Evolutionary conservation across 768 basidiomycete species (phyloP).

Genomic region (Russula griseocarnosa): DNA sequence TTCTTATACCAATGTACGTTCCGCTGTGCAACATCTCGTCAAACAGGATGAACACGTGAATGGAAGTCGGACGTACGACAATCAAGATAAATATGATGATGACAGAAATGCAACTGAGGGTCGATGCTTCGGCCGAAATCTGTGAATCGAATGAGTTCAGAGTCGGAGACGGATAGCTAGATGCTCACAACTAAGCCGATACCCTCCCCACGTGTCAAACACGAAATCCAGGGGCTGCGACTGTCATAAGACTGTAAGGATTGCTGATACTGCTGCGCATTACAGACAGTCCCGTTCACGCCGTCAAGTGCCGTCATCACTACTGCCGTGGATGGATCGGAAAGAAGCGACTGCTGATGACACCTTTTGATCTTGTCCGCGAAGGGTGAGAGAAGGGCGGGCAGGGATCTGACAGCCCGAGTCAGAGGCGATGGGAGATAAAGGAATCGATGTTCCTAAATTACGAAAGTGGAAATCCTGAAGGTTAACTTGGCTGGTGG

Average conservation of each 20-base stretch:
- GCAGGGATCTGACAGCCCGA: too few species aligned
- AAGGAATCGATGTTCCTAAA: too few species aligned
- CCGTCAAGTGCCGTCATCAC: not conserved
- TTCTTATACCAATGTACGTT: slow-evolving; percentile 16
- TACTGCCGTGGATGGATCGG: not conserved
- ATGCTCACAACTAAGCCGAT: slow-evolving; percentile 38
- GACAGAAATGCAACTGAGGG: slow-evolving; percentile 4
- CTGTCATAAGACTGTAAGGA: too few species aligned
- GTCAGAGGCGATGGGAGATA: too few species aligned
- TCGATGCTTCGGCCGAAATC: slow-evolving; percentile 38
- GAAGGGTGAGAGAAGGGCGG: too few species aligned
- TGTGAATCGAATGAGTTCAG: slow-evolving; percentile 19
- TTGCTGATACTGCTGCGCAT: slow-evolving; percentile 1
- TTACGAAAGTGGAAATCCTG: too few species aligned
- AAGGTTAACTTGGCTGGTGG: too few species aligned
- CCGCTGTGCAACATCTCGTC: too few species aligned
- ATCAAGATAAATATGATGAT: too few species aligned
- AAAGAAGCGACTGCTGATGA: not conserved
- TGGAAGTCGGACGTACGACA: too few species aligned
- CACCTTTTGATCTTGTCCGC: not conserved
- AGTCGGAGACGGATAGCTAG: not conserved
- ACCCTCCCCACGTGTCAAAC: slow-evolving; percentile 25
- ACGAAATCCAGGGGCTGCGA: not conserved
- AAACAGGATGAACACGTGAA: too few species aligned
- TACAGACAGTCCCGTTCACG: slow-evolving; percentile 19